These are phyloP conservation scores for Boletus insuetus DNA, from an alignment of 768 basidiomycete genomes.

Conservation along the genomic window DNA sequence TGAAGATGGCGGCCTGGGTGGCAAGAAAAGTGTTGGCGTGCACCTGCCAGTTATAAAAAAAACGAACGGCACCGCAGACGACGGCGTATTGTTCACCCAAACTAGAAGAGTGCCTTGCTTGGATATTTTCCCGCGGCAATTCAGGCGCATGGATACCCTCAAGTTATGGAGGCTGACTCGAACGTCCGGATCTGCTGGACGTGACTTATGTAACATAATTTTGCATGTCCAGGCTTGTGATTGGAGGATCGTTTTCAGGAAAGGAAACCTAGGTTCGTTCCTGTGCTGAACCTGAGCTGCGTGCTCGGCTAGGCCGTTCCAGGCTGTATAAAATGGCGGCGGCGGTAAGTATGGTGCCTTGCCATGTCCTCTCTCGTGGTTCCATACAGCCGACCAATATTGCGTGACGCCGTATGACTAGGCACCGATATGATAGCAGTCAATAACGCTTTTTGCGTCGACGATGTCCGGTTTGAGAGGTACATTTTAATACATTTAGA, in stretches of 20 bases:
- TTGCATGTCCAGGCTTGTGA: neutral
- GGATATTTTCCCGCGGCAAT: neutral
- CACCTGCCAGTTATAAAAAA: neutral
- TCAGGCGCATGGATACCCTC: neutral
- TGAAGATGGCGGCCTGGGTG: neutral
- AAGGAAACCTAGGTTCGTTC: neutral
- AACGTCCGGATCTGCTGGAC: neutral
- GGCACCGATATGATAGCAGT: neutral
- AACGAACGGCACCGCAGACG: neutral
- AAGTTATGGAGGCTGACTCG: neutral
- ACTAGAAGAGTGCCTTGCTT: neutral
- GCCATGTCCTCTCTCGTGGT: too few species aligned
- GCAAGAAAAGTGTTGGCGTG: neutral
- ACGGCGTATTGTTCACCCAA: neutral
- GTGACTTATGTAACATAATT: neutral
- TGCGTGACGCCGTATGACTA: neutral
- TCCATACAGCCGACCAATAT: neutral
- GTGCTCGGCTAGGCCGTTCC: too few species aligned
- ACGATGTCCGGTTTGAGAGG: too few species aligned
- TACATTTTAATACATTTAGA: too few species aligned
- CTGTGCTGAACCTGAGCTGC: neutral
- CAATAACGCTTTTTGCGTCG: too few species aligned
- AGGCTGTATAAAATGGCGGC: too few species aligned
- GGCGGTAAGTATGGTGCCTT: too few species aligned
- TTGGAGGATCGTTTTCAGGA: neutral